phyloP scores from a whole-genome alignment of 345 rosid genomes.

The Euphorbia peplus region DNA sequence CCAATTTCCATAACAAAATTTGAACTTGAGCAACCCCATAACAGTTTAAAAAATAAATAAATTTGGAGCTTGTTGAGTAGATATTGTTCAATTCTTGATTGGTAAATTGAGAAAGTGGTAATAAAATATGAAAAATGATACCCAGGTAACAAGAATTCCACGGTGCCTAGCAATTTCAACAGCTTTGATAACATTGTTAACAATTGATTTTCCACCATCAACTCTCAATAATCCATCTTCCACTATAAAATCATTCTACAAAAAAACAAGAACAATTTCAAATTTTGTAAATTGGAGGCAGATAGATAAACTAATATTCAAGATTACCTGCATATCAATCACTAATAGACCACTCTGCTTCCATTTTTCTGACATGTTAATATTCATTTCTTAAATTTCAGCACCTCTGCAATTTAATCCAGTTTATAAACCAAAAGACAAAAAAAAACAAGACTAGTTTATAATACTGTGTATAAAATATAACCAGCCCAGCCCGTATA shows the following conservation, averaged over 20 bases:
- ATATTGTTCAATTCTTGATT: no score
- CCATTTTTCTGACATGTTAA: slow-evolving; percentile 44
- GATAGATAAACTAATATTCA: background rate
- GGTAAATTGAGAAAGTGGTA: no score
- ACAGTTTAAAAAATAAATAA: background rate
- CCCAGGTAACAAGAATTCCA: slow-evolving; percentile 78
- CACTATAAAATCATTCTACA: slow-evolving; percentile 65
- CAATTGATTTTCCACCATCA: slow-evolving; percentile 62
- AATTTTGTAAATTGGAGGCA: background rate
- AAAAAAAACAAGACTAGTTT: no score
- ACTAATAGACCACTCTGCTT: slow-evolving; percentile 75
- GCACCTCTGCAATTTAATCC: background rate
- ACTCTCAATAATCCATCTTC: slow-evolving; percentile 50
- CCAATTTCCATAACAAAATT: background rate
- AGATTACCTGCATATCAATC: slow-evolving; percentile 88
- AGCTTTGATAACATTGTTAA: slow-evolving; percentile 60
- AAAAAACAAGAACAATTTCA: background rate
- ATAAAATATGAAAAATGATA: slow-evolving; percentile 25
- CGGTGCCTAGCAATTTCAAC: slow-evolving; percentile 72
- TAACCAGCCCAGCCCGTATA: no score
- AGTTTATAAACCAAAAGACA: no score
- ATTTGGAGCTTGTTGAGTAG: background rate
- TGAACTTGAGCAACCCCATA: background rate
- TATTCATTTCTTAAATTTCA: background rate
- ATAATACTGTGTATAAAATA: no score